Conservation (phyloP, 306 rosid species). For the Cicer bijugum region DNA sequence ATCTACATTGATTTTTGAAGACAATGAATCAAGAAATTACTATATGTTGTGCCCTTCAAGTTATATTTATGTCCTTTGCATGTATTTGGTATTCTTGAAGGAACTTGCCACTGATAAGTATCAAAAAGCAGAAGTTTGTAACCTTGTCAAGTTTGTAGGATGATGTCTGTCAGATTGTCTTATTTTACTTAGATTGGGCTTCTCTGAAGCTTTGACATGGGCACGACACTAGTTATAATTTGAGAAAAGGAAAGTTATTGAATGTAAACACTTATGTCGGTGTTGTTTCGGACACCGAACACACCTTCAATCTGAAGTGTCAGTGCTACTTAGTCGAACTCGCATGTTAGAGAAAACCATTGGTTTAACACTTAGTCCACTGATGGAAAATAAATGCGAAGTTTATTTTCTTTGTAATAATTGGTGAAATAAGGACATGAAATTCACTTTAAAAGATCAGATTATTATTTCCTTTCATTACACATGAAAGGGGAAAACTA, state of each 20-base stretch:
- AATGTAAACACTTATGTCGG: too few relatives aligned
- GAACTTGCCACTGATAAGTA: not conserved
- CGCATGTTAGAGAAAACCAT: not conserved
- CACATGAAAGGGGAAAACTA: too few relatives aligned
- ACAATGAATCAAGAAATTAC: constrained; percentile 4
- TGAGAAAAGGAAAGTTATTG: too few relatives aligned
- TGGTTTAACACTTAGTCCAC: constrained; percentile 1
- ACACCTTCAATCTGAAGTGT: too few relatives aligned
- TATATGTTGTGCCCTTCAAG: not conserved
- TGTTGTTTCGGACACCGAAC: too few relatives aligned
- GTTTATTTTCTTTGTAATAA: constrained; percentile 3
- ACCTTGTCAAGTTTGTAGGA: not conserved
- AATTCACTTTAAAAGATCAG: not conserved
- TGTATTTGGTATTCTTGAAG: not conserved
- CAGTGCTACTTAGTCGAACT: too few relatives aligned
- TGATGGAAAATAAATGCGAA: not conserved
- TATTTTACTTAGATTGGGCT: not conserved
- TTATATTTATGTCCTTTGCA: constrained; percentile 19
- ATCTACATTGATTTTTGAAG: too few relatives aligned
- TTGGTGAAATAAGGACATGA: constrained; percentile 20
- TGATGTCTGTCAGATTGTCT: not conserved
- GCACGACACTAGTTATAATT: too few relatives aligned
- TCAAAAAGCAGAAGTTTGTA: not conserved
- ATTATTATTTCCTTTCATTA: too few relatives aligned
- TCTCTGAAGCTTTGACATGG: too few relatives aligned